Base-by-base conservation (phyloP, 148 eudicot genomes). In the Oxyria digyna region DNA sequence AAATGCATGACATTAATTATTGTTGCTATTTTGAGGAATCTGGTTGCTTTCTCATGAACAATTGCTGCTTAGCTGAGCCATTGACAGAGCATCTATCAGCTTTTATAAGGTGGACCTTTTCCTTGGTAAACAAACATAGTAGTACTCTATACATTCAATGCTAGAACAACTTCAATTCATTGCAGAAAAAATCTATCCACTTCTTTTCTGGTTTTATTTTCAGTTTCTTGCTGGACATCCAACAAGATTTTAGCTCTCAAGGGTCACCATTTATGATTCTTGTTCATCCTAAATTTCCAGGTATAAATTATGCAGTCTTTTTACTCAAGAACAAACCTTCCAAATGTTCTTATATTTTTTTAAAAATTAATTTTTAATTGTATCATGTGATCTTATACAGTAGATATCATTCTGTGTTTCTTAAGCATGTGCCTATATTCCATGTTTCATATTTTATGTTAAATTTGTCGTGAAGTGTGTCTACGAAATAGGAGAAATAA, bases 341-440 rank as follows among this genome's bases (percentile, higher is more conserved):
- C 14, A 52, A 52, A 21, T 21, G 41, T 2, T 38, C 41, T 12
- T 49, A 1, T 21, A 23, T 21, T 21, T 23, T 52, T 29, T 23
- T 52, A 0, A 24, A 5, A 10, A 20, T 23, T 52, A 52, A 24
- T 23, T 52, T 38, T 52, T 21, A 52, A 52, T 14, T 52, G 59
- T 52, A 21, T 52, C 59, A 52, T 52, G 27, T 50, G 27, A 23
- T 50, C 57, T 50, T 21, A 50, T 21, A 50, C 26, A 50, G 29
- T 50, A 48, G 1, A n/a, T 48, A 48, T n/a, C n/a, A n/a, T n/a
- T n/a, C n/a, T n/a, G n/a, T n/a, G 54, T n/a, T n/a, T 21, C 23
- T 48, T 48, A 48, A 48, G 54, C 59, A 50, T 50, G 62, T 52
- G 59, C 62, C 29, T 52, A 9, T 23, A 52, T 52, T 52, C 62